phyloP scores from a whole-genome alignment of 75 land plant species.

The Pinus taeda region DNA sequence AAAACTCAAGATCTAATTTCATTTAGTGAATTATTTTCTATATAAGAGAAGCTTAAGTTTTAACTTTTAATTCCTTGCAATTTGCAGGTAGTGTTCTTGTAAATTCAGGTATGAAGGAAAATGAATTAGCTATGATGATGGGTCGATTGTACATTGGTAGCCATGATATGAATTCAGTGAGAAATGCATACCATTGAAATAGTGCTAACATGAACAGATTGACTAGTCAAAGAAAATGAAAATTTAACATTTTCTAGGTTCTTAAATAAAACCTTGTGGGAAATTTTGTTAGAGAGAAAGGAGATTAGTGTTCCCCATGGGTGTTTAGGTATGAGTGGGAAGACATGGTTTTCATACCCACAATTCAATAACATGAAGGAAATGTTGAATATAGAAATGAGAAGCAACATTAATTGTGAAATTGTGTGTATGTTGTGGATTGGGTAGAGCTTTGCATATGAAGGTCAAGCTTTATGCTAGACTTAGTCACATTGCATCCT shows the following conservation, averaged over 20 bases:
- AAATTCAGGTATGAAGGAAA: slow-evolving; percentile 95
- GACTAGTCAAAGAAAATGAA: no score
- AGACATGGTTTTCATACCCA: neutral
- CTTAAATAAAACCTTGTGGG: neutral
- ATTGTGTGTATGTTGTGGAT: neutral
- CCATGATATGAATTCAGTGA: slow-evolving; percentile 75
- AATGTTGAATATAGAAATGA: neutral
- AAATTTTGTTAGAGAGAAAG: neutral
- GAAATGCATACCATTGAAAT: slow-evolving; percentile 93
- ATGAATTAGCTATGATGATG: slow-evolving; percentile 93
- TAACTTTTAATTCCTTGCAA: neutral
- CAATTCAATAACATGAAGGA: neutral
- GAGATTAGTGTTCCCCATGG: neutral
- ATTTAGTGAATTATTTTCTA: neutral
- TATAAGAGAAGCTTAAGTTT: neutral
- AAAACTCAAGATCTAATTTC: neutral
- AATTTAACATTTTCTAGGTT: slow-evolving; percentile 83
- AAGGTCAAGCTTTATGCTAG: neutral
- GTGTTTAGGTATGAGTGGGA: neutral
- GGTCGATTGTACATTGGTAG: slow-evolving; percentile 82
- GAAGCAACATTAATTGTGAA: neutral
- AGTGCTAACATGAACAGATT: slow-evolving; percentile 89
- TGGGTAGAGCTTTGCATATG: neutral
- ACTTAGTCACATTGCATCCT: neutral
- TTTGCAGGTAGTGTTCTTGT: slow-evolving; percentile 82